These are phyloP conservation scores for Taphrina confusa DNA, from an alignment of 1,139 yeast genomes.

Conservation along the genomic window DNA sequence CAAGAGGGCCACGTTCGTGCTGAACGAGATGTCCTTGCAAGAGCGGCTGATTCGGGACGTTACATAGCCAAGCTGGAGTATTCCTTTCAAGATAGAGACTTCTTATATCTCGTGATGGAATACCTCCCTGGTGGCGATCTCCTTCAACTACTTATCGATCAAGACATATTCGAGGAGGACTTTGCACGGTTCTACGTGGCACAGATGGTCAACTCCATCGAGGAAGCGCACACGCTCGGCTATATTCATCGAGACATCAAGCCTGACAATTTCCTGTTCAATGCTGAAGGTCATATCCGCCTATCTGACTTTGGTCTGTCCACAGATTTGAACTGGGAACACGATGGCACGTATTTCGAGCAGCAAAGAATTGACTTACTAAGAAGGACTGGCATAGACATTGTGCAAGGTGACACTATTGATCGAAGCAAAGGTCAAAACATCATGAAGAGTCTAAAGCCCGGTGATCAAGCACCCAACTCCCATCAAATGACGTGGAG, in stretches of 20 bases:
- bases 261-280: constrained; percentile 72
- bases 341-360: constrained; percentile 44
- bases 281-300: constrained; percentile 77
- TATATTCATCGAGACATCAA: constrained; percentile 83
- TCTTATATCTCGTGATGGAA: constrained; percentile 89
- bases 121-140: constrained; percentile 96
- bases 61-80: constrained; percentile 34
- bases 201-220: constrained; percentile 83
- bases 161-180: constrained; percentile 77
- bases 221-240: constrained; percentile 77
- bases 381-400: constrained; percentile 33
- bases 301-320: constrained; percentile 76
- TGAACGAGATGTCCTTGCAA: constrained; percentile 38
- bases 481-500: constrained; percentile 33
- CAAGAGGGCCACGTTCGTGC: constrained; percentile 70
- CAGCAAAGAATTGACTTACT: constrained; percentile 32
- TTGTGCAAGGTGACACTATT: constrained; percentile 32
- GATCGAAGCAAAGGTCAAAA: constrained; percentile 28
- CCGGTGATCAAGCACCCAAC: constrained; percentile 4
- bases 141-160: constrained; percentile 73
- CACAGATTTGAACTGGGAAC: constrained; percentile 69
- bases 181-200: constrained; percentile 80
- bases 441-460: neutral
- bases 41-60: constrained; percentile 30
- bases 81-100: constrained; percentile 52